phyloP scores from a whole-genome alignment of 306 rosid genomes.

The Vachellia collinsii region DNA sequence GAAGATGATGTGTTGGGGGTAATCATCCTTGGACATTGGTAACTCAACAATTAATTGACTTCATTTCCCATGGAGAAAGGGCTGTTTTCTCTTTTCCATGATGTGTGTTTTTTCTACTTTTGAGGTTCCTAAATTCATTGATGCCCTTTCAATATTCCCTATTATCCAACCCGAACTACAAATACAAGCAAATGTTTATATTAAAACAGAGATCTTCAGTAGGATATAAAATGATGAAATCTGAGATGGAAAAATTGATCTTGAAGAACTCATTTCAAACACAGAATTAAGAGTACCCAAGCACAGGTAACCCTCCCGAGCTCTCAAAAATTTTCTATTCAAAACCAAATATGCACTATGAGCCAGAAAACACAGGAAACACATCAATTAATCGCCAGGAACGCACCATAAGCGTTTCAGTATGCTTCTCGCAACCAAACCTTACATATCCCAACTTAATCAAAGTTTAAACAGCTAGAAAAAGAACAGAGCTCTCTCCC shows the following conservation, averaged over 20 bases:
- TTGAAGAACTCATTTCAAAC: neutral
- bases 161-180: neutral
- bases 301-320: neutral
- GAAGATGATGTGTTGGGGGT: neutral
- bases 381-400: neutral
- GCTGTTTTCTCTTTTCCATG: neutral
- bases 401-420: neutral
- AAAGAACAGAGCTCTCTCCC: neutral
- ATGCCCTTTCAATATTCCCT: neutral
- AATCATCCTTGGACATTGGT: neutral
- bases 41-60: neutral
- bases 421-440: neutral
- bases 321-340: neutral
- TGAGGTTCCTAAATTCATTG: neutral
- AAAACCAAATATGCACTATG: slow-evolving; percentile 9
- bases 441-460: neutral
- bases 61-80: neutral
- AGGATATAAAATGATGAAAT: neutral
- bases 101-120: neutral
- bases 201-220: neutral
- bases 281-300: neutral
- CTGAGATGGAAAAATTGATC: neutral
- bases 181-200: neutral
- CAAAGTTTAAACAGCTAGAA: neutral
- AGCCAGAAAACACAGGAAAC: neutral